A percentile compares a stretch with the other conserved stretches of the same genome.
These are phyloP conservation scores for Penicillium cataractarum DNA, from an alignment of 495 filamentous ascomycete species.

Conservation along the genomic window DNA sequence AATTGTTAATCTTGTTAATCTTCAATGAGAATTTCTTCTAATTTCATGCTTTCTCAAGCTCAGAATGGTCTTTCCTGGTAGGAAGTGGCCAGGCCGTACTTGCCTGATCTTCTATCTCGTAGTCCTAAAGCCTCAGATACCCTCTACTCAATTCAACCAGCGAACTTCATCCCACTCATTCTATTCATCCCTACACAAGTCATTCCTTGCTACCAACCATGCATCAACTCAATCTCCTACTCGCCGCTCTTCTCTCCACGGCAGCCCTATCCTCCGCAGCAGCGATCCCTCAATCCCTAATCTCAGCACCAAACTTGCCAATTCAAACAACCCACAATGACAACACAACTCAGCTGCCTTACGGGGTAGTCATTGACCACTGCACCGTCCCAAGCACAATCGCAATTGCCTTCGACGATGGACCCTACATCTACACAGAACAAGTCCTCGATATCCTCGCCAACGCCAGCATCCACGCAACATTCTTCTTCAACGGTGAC, in stretches of 20 bases:
- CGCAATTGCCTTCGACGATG: conserved; percentile 79
- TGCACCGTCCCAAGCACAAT: conserved; percentile 62
- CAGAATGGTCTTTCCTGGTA: neutral
- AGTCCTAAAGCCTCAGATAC: neutral
- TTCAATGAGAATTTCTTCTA: conserved; percentile 15
- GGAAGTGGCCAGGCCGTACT: neutral
- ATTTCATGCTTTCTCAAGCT: neutral
- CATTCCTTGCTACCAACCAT: conserved; percentile 13
- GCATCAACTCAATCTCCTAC: conserved; percentile 10
- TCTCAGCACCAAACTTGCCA: conserved; percentile 3
- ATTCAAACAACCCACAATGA: neutral
- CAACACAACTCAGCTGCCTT: conserved; percentile 36
- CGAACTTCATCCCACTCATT: neutral
- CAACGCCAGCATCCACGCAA: conserved; percentile 62
- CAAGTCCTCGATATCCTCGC: conserved; percentile 66
- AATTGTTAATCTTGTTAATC: conserved; percentile 5
- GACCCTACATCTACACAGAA: conserved; percentile 66
- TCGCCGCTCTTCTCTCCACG: conserved; percentile 14
- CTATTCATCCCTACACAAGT: neutral
- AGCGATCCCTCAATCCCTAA: neutral
- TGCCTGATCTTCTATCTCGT: neutral
- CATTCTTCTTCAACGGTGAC: conserved; percentile 75
- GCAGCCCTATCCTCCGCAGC: conserved; percentile 11
- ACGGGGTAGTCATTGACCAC: conserved; percentile 60
- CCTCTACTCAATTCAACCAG: neutral